Evolutionary conservation across 768 basidiomycete species (phyloP), one percentile per base, ranked within the genome.

Genomic region (Suillus lakei): DNA sequence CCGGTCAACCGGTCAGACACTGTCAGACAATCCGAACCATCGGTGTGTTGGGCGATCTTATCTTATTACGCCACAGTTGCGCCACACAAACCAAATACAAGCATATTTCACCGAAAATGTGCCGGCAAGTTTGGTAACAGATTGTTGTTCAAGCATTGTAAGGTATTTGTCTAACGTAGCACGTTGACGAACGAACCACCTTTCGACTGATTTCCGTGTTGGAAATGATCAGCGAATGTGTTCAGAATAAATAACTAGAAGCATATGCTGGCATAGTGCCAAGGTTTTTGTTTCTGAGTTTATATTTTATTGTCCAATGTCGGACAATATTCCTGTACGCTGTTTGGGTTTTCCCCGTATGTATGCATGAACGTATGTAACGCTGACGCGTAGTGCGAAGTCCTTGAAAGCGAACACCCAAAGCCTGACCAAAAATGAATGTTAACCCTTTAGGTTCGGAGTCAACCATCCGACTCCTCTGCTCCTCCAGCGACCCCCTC

Each of bases 391-490:
- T 26, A 15, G 48, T 53, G 30, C 18, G 18, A 53, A 53, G 30
- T 53, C 18, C 10, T 10, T 21, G 21, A 28, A 32, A 54, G 10
- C 12, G 21, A n/a, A 21, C 15, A 53, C 18, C 15, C 50, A 28
- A 28, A 53, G 51, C 51, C 55, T 26, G 15, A 9, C 23, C 15
- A 38, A 26, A 15, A 18, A 16, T 39, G 26, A 58, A 58, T 6
- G 68, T 68, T 60, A 38, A 16, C 21, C 30, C 1, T 28, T 41
- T 2, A 36, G 39, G 16, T 46, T 3, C 39, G 39, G 44, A 58
- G 58, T 65, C 48, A 70, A 30, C 60, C n/a, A 13, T 78, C 78
- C 16, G 74, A 77, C 23, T 73, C 70, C 55, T 73, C 74, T 28
- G 30, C 18, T 51, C 50, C 50, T 38, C 78, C 77, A 16, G 62